Evolutionary conservation across 2,329 filamentous ascomycete species (phyloP).

Genomic region (Shiraia sp.): DNA sequence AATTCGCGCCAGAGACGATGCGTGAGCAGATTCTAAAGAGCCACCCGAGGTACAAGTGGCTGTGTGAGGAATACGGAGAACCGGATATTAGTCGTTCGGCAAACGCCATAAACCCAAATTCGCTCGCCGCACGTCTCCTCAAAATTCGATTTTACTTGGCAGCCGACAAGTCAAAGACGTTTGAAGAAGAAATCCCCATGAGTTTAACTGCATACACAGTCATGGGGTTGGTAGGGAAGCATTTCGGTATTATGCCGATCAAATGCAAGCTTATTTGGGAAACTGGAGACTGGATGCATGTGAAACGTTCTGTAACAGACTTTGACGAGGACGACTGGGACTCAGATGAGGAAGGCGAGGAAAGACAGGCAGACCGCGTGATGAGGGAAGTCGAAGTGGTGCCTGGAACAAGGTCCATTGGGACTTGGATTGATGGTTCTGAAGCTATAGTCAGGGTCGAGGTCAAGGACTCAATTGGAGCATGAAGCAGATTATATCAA

Average conservation of each 20-base stretch:
- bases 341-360: conserved; percentile 46
- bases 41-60: conserved; percentile 73
- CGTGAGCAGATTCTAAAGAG: conserved; percentile 57
- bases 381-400: conserved; percentile 78
- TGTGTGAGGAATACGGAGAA: conserved; percentile 77
- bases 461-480: conserved; percentile 22
- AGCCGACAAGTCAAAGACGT: conserved; percentile 7
- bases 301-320: conserved; percentile 62
- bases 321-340: conserved; percentile 56
- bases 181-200: conserved; percentile 65
- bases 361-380: conserved; percentile 71
- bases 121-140: conserved; percentile 78
- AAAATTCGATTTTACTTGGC: conserved; percentile 58
- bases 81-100: conserved; percentile 61
- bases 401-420: conserved; percentile 78
- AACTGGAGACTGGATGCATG: conserved; percentile 87
- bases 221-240: conserved; percentile 73
- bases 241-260: conserved; percentile 69
- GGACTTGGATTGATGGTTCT: conserved; percentile 77
- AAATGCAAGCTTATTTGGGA: conserved; percentile 76
- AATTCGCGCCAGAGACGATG: conserved; percentile 60
- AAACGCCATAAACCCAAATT: conserved; percentile 69
- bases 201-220: conserved; percentile 80
- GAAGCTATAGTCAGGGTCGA: conserved; percentile 76
- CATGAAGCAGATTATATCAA: conserved; percentile 43